phyloP scores from a whole-genome alignment of 345 rosid species.

The Trapa bicornis region DNA sequence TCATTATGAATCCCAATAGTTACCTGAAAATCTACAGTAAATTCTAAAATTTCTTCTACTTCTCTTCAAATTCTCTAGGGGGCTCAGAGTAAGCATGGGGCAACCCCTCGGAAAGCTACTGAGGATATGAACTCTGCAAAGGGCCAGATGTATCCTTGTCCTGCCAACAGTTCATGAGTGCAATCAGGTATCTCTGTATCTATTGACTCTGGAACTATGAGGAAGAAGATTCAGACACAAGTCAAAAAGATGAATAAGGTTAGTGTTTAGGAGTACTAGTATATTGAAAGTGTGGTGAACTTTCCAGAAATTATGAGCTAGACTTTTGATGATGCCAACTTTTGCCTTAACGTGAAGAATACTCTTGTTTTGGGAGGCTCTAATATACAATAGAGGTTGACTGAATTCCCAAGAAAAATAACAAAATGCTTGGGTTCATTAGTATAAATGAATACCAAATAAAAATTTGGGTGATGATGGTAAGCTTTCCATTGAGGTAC shows the following conservation, averaged over 20 bases:
- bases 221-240: background rate
- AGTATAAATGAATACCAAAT: background rate
- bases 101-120: constrained; percentile 5
- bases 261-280: background rate
- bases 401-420: background rate
- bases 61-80: background rate
- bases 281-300: background rate
- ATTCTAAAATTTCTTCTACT: background rate
- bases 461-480: background rate
- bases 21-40: background rate
- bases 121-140: background rate
- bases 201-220: background rate
- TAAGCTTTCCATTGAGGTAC: too few species aligned
- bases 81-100: background rate
- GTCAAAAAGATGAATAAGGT: background rate
- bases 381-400: background rate
- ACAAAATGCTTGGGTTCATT: background rate
- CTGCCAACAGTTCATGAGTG: background rate
- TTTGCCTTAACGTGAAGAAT: background rate
- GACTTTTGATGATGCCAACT: background rate
- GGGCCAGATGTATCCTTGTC: background rate
- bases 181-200: background rate
- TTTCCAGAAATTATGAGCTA: background rate
- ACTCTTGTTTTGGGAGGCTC: background rate
- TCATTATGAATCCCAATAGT: background rate